Percentiles rank a stretch among this genome's conserved stretches.
Evolutionary conservation across 164 flowering plant species (phyloP).

Genomic region (Piper betle): DNA sequence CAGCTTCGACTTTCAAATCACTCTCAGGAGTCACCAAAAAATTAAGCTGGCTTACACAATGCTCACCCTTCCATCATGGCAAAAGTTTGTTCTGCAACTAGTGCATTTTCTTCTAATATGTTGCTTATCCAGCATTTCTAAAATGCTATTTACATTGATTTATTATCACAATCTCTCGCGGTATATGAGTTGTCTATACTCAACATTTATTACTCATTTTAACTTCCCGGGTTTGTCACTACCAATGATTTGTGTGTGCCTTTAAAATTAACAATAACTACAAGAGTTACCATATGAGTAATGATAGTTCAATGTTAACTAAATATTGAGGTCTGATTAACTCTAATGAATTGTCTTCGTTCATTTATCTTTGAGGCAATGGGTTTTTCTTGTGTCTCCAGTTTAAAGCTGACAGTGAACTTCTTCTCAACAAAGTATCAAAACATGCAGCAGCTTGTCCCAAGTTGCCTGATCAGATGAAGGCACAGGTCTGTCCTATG

Average conservation of each 20-base stretch:
- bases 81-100: slow-evolving; percentile 25
- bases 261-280: no score
- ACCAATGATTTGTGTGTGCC: no score
- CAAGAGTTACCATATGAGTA: no score
- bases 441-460: slow-evolving; percentile 49
- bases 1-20: slow-evolving; percentile 63
- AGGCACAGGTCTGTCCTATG: slow-evolving; percentile 49
- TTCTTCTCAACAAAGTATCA: slow-evolving; percentile 73
- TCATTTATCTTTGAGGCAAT: no score
- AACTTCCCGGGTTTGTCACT: no score
- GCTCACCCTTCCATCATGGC: slow-evolving; percentile 81
- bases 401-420: slow-evolving; percentile 64
- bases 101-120: not conserved
- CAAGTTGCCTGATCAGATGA: slow-evolving; percentile 64
- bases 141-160: no score
- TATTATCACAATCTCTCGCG: no score
- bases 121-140: not conserved
- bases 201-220: no score
- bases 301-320: not conserved
- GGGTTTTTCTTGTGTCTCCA: slow-evolving; percentile 9
- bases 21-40: slow-evolving; percentile 62
- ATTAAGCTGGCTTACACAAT: slow-evolving; percentile 75
- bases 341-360: no score
- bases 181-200: no score
- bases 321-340: no score